phyloP scores from a whole-genome alignment of 352 stramenopile genomes.

The Blastocystis sp. region DNA sequence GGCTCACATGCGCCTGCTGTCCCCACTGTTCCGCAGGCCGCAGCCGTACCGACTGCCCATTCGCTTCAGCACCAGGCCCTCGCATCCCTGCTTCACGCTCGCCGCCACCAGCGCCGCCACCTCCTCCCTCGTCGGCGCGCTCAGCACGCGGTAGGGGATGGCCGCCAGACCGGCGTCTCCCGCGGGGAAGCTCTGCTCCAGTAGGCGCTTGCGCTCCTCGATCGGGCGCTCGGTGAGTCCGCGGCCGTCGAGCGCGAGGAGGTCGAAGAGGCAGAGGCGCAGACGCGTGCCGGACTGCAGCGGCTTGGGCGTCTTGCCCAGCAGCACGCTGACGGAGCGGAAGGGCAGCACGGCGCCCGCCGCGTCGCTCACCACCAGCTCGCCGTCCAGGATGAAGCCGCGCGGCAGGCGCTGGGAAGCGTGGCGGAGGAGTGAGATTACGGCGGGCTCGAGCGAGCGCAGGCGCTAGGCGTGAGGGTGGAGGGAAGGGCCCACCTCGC shows the following conservation, averaged over 20 bases:
- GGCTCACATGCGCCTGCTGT: neutral
- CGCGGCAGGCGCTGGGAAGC: neutral
- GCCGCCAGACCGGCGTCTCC: neutral
- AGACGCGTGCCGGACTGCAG: neutral
- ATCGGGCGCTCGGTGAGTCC: neutral
- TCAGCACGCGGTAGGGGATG: no score
- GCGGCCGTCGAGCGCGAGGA: neutral
- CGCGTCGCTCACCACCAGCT: neutral
- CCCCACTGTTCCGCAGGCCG: conserved; percentile 2
- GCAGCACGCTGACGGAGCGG: conserved; percentile 13
- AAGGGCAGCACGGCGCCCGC: neutral
- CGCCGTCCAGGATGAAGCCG: conserved; percentile 40
- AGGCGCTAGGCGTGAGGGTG: conserved; percentile 8
- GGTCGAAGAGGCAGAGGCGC: conserved; percentile 31
- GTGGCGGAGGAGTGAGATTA: neutral
- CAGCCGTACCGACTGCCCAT: neutral
- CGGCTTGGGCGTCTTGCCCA: conserved; percentile 29
- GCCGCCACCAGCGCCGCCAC: neutral
- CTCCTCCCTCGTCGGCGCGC: no score
- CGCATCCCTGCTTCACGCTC: conserved; percentile 11
- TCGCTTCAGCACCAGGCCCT: conserved; percentile 44
- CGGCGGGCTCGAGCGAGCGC: conserved; percentile 11
- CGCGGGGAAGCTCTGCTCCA: neutral
- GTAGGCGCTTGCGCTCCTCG: neutral
- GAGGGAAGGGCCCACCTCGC: neutral